Evolutionary conservation across 305 asterid genomes (phyloP), one percentile per base, ranked within the genome.

Genomic region (Fraxinus dipetala): DNA sequence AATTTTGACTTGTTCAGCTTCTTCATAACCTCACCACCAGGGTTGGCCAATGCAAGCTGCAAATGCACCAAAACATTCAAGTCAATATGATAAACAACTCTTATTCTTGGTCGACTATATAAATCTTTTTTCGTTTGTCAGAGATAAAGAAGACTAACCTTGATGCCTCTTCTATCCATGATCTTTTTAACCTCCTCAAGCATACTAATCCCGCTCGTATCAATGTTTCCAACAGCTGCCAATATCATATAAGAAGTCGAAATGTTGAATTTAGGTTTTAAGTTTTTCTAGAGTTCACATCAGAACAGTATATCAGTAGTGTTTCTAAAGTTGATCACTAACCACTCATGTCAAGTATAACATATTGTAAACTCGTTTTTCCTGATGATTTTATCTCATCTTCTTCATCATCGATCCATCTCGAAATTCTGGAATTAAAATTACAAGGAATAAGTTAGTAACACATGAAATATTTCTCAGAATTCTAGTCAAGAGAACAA

Each of bases 391-490:
- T 93, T 54, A 95, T 63, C 80, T 88, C 87, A 26, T 94, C 97
- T 85, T 95, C 97, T 86, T 93, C 98, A 0, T 95, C 97, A n/a
- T 95, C 97, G 8, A 95, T 85, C 98, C 99, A 95, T 84, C 99
- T 92, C 7, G 91, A 59, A 73, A 95, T 90, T 83, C 99, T 95
- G 86, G 26, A 70, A 61, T 30, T 51, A 72, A 26, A 7, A 11
- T 11, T 3, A 34, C 11, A 13, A 74, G n/a, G 8, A 6, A 14
- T 13, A 0, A 54, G 80, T 51, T n/a, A 51, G 38, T n/a, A 28
- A 2, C 75, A 31, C 76, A 30, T 14, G 6, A 31, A 32, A 28
- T 30, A 31, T 16, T 70, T 11, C 38, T 4, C 26, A 31, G 9
- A 70, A 13, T 31, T 31, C 75, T 70, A 31, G 43, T 14, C 43